phyloP scores from a whole-genome alignment of 2,329 filamentous ascomycete genomes.

The Alternaria angustiovoidea region DNA sequence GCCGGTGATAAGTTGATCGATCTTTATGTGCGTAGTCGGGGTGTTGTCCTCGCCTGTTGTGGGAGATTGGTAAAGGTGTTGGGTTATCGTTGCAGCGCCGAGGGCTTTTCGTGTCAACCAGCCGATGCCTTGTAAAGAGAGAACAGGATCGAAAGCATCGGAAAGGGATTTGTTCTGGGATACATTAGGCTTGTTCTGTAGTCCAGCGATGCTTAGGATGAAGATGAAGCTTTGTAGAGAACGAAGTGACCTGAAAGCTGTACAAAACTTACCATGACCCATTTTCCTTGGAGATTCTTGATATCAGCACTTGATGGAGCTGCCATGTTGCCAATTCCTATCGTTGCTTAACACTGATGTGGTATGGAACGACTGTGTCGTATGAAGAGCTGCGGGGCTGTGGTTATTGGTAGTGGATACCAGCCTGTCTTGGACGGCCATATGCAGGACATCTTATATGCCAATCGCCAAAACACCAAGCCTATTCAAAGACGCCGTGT shows the following conservation, averaged over 20 bases:
- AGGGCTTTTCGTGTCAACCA: conserved; percentile 79
- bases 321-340: conserved; percentile 41
- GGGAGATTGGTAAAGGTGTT: conserved; percentile 59
- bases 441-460: conserved; percentile 20
- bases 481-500: conserved; percentile 11
- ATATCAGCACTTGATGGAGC: conserved; percentile 46
- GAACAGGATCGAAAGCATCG: conserved; percentile 71
- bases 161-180: conserved; percentile 77
- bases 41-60: conserved; percentile 30
- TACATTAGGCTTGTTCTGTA: not conserved
- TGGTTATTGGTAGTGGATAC: not conserved
- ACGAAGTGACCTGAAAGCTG: not conserved
- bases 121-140: conserved; percentile 65
- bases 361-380: conserved; percentile 1
- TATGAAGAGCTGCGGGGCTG: conserved; percentile 8
- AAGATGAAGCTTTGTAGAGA: not conserved
- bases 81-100: conserved; percentile 71
- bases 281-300: conserved; percentile 50
- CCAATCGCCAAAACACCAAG: conserved; percentile 18
- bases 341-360: not conserved
- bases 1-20: conserved; percentile 75
- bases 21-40: conserved; percentile 67
- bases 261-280: conserved; percentile 44
- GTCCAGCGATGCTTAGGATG: not conserved
- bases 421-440: not conserved